These are phyloP conservation scores for Wickerhamomyces hampshirensis DNA, from an alignment of 805 yeast genomes.

Conservation along the genomic window DNA sequence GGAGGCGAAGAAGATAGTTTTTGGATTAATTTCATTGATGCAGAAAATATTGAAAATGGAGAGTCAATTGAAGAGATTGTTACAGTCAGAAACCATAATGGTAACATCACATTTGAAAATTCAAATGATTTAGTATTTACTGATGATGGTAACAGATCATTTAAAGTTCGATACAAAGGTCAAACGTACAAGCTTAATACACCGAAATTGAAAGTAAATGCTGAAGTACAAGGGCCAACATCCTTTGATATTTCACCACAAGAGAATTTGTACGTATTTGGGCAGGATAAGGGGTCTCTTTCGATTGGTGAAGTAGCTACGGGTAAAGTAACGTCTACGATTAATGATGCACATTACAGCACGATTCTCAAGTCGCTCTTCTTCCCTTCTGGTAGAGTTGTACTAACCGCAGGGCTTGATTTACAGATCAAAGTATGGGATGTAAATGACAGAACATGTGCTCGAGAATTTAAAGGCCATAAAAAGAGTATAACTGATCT, in stretches of 20 bases:
- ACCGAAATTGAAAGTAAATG: slow-evolving; percentile 6
- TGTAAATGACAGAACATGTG: slow-evolving; percentile 38
- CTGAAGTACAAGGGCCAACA: slow-evolving; percentile 15
- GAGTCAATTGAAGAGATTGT: slow-evolving; percentile 27
- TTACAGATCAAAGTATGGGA: slow-evolving; percentile 60
- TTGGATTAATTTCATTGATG: slow-evolving; percentile 35
- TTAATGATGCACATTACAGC: slow-evolving; percentile 44
- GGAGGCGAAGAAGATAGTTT: slow-evolving; percentile 30
- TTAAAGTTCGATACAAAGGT: slow-evolving; percentile 7
- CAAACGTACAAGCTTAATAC: slow-evolving; percentile 9
- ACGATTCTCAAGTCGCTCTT: slow-evolving; percentile 40
- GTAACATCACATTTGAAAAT: slow-evolving; percentile 11
- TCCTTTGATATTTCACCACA: slow-evolving; percentile 30
- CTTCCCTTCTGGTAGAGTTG: slow-evolving; percentile 64
- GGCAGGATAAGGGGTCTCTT: slow-evolving; percentile 32
- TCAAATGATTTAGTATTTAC: slow-evolving; percentile 12
- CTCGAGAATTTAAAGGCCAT: slow-evolving; percentile 50
- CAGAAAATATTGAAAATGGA: slow-evolving; percentile 19
- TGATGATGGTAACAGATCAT: not conserved
- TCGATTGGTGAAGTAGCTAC: slow-evolving; percentile 10
- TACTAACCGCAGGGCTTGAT: slow-evolving; percentile 57
- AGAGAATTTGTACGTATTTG: slow-evolving; percentile 27
- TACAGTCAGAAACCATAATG: slow-evolving; percentile 18
- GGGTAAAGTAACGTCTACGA: not conserved
- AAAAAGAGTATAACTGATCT: slow-evolving; percentile 42